Base-by-base conservation (phyloP, 352 stramenopile genomes). In the Thalassiosira hispida region DNA sequence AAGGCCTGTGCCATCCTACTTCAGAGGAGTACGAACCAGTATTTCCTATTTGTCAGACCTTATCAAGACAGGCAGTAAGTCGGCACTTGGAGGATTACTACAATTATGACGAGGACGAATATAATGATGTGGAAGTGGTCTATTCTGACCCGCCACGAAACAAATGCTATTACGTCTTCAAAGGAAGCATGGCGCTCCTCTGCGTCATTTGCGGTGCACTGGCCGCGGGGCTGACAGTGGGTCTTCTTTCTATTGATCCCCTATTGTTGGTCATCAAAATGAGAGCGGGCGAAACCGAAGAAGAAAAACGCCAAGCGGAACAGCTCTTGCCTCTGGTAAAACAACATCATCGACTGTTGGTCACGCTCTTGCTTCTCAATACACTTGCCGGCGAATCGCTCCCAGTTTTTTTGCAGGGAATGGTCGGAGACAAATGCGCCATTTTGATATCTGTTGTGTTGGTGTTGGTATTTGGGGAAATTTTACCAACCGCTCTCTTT, bases 361-460 rank as follows among this genome's bases (percentile, higher is more conserved):
- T 98, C 12, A 97, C 97, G 56, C 81, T 99, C 31, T 83, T 99
- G 29, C 89, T 99, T 18, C 90, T 98, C 62, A 99, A 99, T 84
- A 92, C 94, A 23, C 80, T 93, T 20, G 96, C 96, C 0, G 98
- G 98, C 72, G 97, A 99, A 83, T 91, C 95, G 18, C 86, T 98
- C 14, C 96, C 96, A 20, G 92, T 79, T 20, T 79, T 72, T 56
- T 57, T 72, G 49, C 52, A 79, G 22, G 70, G 72, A 35, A 38
- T 79, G 29, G 57, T 72, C 1, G 59, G 52, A 11, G 62, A 97
- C 49, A 97, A 98, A 75, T 85, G 46, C 31, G 46, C 33, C 29
- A 72, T 72, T 46, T 60, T 79, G 12, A 60, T 72, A 1, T 38
- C 9, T 33, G 61, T 79, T 9, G 67, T 52, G 14, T 23, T 79